These are phyloP conservation scores for Macrolepiota fuliginosa DNA, from an alignment of 768 basidiomycete species.

Conservation along the genomic window DNA sequence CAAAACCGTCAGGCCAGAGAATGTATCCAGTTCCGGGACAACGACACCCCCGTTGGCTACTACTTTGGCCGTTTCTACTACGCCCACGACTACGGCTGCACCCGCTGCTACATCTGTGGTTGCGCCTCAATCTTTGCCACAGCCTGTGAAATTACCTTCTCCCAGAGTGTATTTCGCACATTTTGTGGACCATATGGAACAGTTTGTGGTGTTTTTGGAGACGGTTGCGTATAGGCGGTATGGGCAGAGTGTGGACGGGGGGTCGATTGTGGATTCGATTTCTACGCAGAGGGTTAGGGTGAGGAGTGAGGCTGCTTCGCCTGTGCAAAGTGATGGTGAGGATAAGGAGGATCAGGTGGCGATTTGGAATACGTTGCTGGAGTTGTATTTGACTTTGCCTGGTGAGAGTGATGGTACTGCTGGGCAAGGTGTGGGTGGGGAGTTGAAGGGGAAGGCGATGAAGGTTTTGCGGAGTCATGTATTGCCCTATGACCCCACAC, in stretches of 20 bases:
- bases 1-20: constrained; percentile 41
- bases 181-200: constrained; percentile 63
- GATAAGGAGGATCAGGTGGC: constrained; percentile 69
- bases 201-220: constrained; percentile 70
- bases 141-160: constrained; percentile 59
- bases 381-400: constrained; percentile 81
- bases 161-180: constrained; percentile 90
- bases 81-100: constrained; percentile 31
- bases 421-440: constrained; percentile 26
- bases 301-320: constrained; percentile 5
- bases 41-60: constrained; percentile 31
- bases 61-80: constrained; percentile 24
- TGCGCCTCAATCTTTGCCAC: constrained; percentile 19
- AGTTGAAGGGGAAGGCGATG: constrained; percentile 65
- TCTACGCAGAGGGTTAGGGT: constrained; percentile 6
- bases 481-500: constrained; percentile 82
- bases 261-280: constrained; percentile 16
- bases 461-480: constrained; percentile 57
- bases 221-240: constrained; percentile 78
- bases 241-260: constrained; percentile 65
- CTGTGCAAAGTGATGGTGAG: constrained; percentile 39
- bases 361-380: constrained; percentile 94
- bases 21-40: constrained; percentile 33
- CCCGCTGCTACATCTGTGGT: constrained; percentile 19
- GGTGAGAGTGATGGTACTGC: constrained; percentile 6